Base-by-base conservation (phyloP, 2,329 filamentous ascomycete genomes). In the Pleurostoma richardsiae region DNA sequence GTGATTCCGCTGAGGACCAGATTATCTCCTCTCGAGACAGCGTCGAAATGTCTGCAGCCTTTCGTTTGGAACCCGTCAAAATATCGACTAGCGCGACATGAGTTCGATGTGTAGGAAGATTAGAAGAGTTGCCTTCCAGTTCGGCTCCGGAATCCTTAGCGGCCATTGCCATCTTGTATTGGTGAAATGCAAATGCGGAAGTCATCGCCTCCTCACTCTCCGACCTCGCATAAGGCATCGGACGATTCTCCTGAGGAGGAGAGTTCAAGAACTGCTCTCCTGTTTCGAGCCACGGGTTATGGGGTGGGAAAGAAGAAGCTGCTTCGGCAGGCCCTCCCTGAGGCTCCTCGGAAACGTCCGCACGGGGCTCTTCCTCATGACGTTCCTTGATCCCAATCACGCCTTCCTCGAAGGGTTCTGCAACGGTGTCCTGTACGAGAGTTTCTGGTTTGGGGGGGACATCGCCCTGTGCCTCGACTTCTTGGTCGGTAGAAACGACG, bases 31-130 rank as follows among this genome's bases (percentile, higher is more conserved):
- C 6, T 5, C 47, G 29, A 27, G 43, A 43, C 4, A 39, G 6
- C 19, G 47, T 45, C 11, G 50, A 52, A 1, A 52, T 52, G 2
- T 47, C 50, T 4, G 19, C 41, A 3, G 48, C 48, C 45, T 48
- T 52, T 2, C 50, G 48, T 41, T 52, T 52, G 27, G 19, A 19
- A 19, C 19, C 19, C 19, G 19, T 19, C 19, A 19, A 19, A 19
- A 19, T 19, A 19, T 19, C 19, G 19, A 19, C 19, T 19, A 19
- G 19, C 19, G 19, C 19, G 38, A 28, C 5, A 27, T 31, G 27
- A 10, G 28, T 7, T 10, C 4, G 10, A 30, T 10, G 6, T 7
- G 30, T 29, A 10, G 10, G 10, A 11, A 27, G 11, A 5, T 30
- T 6, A 29, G 33, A 10, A 27, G 27, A 29, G 33, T 19, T 19